Base-by-base conservation (phyloP, 768 basidiomycete species). In the Postia placenta region DNA sequence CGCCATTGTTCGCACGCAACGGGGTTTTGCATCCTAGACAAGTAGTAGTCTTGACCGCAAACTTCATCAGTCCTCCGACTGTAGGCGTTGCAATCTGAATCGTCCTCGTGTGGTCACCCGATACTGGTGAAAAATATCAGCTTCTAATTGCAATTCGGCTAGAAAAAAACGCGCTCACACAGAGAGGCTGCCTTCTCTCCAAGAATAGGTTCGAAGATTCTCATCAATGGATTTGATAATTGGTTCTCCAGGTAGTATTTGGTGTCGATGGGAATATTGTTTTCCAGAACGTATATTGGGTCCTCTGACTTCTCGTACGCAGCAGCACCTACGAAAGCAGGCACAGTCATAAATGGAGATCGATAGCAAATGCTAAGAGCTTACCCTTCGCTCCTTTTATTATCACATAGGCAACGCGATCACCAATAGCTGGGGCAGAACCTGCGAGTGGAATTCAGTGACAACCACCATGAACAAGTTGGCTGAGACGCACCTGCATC, bases 291-390 rank as follows among this genome's bases (percentile, higher is more conserved):
- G 60, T 91, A 98, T 46, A 99, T 75, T 0, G 96, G 96, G 58
- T 98, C 96, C 63, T 99, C 96, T 0, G 95, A 97, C 66, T 98
- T 98, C 64, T 98, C 95, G 57, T 96, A 99, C 14, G 95, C 96
- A 14, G 93, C 92, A 11, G 96, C 95, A 58, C 92, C 90, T 91
- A 44, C 4, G n/a, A 45, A 2, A 35, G n/a, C 7, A 15, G 3
- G 15, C 11, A 20, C 22, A 22, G 39, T 47, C 26, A 36, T 11
- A 19, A 35, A 43, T 39, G 28, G 7, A n/a, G 36, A 15, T 11
- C n/a, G 30, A 5, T 19, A 26, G 17, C 2, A 14, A 5, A 22
- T 3, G 6, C 6, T 7, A 33, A n/a, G 4, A 1, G 25, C 61
- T 12, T 50, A 87, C 89, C 92, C 73, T 95, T 97, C 52, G 88